Evolutionary conservation across 805 yeast genomes (phyloP), one percentile per base, ranked within the genome.

Genomic region (Citeromyces matritensis): DNA sequence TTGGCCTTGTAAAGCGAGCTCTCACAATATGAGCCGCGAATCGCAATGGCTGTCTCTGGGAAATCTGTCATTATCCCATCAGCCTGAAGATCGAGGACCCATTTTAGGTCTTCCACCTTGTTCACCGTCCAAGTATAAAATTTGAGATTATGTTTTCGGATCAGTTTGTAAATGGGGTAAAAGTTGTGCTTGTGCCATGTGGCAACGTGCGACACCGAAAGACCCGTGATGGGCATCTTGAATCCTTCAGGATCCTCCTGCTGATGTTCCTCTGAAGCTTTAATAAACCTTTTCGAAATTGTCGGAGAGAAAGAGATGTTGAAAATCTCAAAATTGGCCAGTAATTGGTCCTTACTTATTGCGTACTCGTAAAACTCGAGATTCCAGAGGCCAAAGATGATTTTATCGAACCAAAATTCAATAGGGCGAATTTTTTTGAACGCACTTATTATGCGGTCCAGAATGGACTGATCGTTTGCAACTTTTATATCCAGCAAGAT

Each of bases 61-160:
- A 17, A 17, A 17, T 17, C 21, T 17, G 21, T 17, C 21, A 17
- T 17, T 5, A 17, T 17, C 5, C 21, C 30, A 9, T 37, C 31
- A 24, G 35, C 40, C 30, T 41, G 44, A 6, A 28, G 17, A 3
- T 41, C 28, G 1, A 39, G 17, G 4, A 45, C 44, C 10, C 35
- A 31, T 9, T 36, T 29, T 7, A 51, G 30, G 17, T 48, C 54
- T 11, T 37, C 28, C 7, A 37, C 34, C 15, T 39, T 31, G 37
- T 55, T 56, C 15, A 53, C 44, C 9, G 61, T 56, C 61, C 61
- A 56, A 31, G 54, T 39, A 55, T 57, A 56, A 10, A 55, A 35
- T 25, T 43, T 40, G 3, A 53, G 9, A 10, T 43, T 28, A n/a
- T 46, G 33, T 6, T 37, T 29, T 10, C 29, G 15, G 3, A 28